Base-by-base conservation (phyloP, 345 rosid genomes). In the Salix arbutifolia region DNA sequence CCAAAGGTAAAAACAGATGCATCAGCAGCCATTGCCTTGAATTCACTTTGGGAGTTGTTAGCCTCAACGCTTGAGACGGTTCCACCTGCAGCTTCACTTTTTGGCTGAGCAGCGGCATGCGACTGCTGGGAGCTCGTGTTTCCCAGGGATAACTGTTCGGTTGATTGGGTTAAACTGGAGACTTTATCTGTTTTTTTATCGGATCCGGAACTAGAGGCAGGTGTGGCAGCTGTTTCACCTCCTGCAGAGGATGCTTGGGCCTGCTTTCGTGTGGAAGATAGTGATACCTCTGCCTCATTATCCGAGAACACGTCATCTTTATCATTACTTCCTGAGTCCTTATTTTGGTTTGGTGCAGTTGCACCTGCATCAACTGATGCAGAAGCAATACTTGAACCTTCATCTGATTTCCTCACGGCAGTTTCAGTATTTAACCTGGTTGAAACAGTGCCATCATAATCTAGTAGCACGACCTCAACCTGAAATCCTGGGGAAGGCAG, bases 401-500 rank as follows among this genome's bases (percentile, higher is more conserved):
- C 92, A 56, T 78, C 84, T 4, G 88, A 82, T 46, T 87, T 81
- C 75, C 65, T 75, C 19, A 84, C 65, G 33, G 81, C 77, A 52
- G 84, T 78, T 72, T 84, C 88, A 28, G 85, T 35, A 72, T 67
- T 79, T 31, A 83, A 74, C 38, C 9, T 76, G 1, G 82, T 37
- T 52, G 87, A 85, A 80, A 75, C 58, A 70, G 87, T 42, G 2
- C 86, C 77, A 70, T 67, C 80, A 52, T 87, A 87, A 58, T 60
- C 74, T 4, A 77, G 40, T 6, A 67, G 81, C 48, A 71, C 96
- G 7, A 95, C 82, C 84, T 95, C 99, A 13, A 93, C 90, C 79
- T 89, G 91, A 83, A 93, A 93, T 61, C 97, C 99, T 1, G 97
- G 96, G 25, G 93, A 90, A n/a, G 98, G 97, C 58, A 93, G 82